Evolutionary conservation across 768 basidiomycete genomes (phyloP), one percentile per base, ranked within the genome.

Genomic region (Holtermanniella nyarrowii): DNA sequence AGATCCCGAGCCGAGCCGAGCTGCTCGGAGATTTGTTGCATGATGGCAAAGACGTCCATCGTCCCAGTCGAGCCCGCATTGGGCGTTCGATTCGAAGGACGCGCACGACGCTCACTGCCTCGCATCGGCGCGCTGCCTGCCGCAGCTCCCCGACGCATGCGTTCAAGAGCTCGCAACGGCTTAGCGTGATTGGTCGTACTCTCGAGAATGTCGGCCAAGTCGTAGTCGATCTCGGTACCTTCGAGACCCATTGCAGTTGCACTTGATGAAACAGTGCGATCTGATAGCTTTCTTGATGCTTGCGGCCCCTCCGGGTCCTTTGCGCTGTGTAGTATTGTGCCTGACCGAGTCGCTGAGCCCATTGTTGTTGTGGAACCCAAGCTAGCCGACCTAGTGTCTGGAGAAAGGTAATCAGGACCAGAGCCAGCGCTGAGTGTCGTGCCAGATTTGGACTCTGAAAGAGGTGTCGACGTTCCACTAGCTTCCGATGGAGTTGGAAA

Each of bases 1-100:
- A 88, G 65, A 57, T 84, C 81, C 0, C 77, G 72, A 13, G 84
- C 82, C 14, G 76, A 74, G 1, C 80, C 80, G 3, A 87, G 77
- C 62, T 88, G 86, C 55, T 88, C 84, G 67, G 85, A 86, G 62
- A 87, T 82, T 68, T 87, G 84, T 13, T 80, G 76, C 62, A 87
- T 79, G 5, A 87, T 79, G 0, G 82, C 80, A 54, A 89, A 84
- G 1, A 87, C 77, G 61, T 87, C 85, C 82, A 86, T 83, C 73
- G 84, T 84, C 5, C 72, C 73, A 5, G 69, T 59, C 4, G 61
- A 51, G n/a, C 59, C 56, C 10, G 53, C 50, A 11, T 53, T 47
- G 43, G 50, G 25, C 31, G 59, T 48, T 44, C 60, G 41, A 16
- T 26, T 39, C 16, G 48, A 42, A 21, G 62, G 52, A 16, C 58